Base-by-base conservation (phyloP, 2,329 filamentous ascomycete genomes). In the Coniochaeta sp. region DNA sequence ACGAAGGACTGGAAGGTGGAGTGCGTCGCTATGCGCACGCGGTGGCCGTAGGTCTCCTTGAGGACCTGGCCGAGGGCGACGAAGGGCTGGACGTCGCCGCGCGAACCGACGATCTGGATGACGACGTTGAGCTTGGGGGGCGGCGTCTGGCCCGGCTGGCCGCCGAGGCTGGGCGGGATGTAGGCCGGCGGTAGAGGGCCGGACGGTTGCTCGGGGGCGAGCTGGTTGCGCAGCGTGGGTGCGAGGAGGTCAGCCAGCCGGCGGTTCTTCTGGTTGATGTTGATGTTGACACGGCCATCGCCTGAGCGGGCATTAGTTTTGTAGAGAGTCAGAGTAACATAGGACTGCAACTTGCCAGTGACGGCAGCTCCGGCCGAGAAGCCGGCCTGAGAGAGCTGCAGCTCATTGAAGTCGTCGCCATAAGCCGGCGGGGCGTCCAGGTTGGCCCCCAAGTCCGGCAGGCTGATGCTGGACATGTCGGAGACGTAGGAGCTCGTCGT, bases 201-300 rank as follows among this genome's bases (percentile, higher is more conserved):
- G 59, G 67, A 56, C 19, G 67, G 64, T 38, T 59, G 38, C 58
- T 86, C 80, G 50, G 81, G 74, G 38, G 78, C 75, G 24, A 85
- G 73, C 66, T 89, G 80, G 63, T 79, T 77, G 62, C 81, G 74
- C 44, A 92, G 71, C 8, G 86, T 83, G 3, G 89, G 87, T 0
- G 83, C 81, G 28, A 93, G 79, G 14, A 93, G 77, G 62, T 86
- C 83, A 2, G 88, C 85, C 4, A 93, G 77, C 59, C 82, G 82
- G 59, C 80, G 76, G 65, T 82, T 86, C 65, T 85, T 87, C 70
- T 91, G 87, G 68, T 88, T 86, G 74, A 95, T 90, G 63, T 86
- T 87, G 75, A 95, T 91, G 68, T 91, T 86, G 66, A 95, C 81
- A 68, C 91, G 85, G 26, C 90, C 90, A 74, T 93, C 88, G 62